phyloP scores from a whole-genome alignment of 2,329 filamentous ascomycete genomes.

The Xylaria multiplex region DNA sequence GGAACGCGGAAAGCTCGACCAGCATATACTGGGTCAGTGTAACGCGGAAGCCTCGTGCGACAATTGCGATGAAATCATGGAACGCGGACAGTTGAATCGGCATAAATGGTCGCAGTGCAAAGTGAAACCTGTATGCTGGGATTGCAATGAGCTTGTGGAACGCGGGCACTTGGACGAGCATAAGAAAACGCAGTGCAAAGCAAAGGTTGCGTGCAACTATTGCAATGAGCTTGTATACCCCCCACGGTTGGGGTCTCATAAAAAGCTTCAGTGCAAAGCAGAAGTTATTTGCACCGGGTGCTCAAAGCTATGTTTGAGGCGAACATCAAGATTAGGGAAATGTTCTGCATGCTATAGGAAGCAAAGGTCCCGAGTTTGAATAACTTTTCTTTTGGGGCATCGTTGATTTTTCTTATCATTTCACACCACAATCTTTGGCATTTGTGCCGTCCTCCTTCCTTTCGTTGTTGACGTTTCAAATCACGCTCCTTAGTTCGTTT shows the following conservation, averaged over 20 bases:
- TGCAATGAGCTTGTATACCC: neutral
- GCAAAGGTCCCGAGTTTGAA: neutral
- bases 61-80: slow-evolving; percentile 12
- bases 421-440: neutral
- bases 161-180: neutral
- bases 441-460: too few species aligned
- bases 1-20: too few species aligned
- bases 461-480: too few species aligned
- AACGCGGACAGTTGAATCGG: fast-evolving
- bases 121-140: neutral
- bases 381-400: neutral
- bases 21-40: too few species aligned
- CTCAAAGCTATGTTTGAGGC: neutral
- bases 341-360: too few species aligned
- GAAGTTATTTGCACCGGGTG: neutral
- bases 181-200: neutral
- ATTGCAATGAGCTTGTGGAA: neutral
- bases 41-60: neutral
- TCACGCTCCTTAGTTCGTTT: too few species aligned
- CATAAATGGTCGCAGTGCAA: neutral
- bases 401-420: neutral
- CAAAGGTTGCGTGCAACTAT: neutral
- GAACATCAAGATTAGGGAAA: neutral
- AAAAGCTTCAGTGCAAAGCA: neutral
- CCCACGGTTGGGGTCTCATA: neutral